Base-by-base conservation (phyloP, 1,284 basidiomycete species). In the Kwoniella shivajii region DNA sequence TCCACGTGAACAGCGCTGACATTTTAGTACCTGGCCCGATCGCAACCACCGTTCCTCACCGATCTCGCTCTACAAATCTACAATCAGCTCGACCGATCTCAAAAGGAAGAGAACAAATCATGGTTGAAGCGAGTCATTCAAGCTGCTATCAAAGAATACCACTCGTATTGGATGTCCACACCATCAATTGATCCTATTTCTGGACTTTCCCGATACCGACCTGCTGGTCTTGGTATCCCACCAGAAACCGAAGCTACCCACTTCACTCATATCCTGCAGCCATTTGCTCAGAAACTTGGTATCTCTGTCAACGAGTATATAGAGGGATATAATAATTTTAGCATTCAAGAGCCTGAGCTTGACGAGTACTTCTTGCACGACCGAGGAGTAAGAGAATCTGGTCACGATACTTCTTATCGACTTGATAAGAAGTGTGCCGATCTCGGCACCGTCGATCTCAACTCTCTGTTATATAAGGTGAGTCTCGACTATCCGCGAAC, bases 281-380 rank as follows among this genome's bases (percentile, higher is more conserved):
- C 95, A 4, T 98, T 87, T 73, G 96, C 95, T 31, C 84, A 83
- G 54, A 95, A 96, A 80, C 87, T 94, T 65, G 91, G 93, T 4
- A 84, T 97, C 57, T 95, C 92, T n/a, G 87, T 99, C 63, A 86
- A 93, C 74, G 96, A 99, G 79, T 99, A 96, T 80, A 95, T 90
- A 76, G 92, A 96, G 79, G 88, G 88, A 74, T 99, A 99, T 82
- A 96, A 94, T 75, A 84, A 88, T 47, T 90, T 89, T 13, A 78
- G 84, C 45, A 81, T 98, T 70, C 82, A 86, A 64, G 94, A 96
- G 78, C 93, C 94, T 6, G 85, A 83, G 61, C 84, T 99, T 5
- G 95, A 99, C 79, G 92, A 93, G 69, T 99, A 98, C 82, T 98
- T 99, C 83, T 77, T 94, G 66, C 95, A 99, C 79, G 95, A 99